Conservation (phyloP, 1,139 yeast species). For the Kurtzmaniella natalensis region DNA sequence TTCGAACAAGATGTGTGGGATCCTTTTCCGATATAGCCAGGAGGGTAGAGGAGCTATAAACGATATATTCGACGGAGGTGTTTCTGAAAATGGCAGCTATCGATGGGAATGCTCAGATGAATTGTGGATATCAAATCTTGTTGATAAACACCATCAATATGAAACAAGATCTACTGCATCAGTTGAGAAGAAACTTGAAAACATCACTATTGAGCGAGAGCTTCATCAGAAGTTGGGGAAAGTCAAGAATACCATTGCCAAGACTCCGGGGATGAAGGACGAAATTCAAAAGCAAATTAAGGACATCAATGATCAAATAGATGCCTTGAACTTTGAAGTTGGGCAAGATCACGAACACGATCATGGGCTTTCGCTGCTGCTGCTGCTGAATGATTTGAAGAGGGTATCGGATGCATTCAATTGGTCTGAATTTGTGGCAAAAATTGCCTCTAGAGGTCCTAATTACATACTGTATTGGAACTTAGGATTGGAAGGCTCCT, state of each 20-base stretch:
- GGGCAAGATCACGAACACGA: constrained; percentile 2
- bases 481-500: constrained; percentile 12
- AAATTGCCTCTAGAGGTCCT: constrained; percentile 53
- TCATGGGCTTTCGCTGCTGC: constrained; percentile 5
- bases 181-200: constrained; percentile 24
- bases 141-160: constrained; percentile 13
- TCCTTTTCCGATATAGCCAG: constrained; percentile 8
- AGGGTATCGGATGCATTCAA: constrained; percentile 1
- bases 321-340: constrained; percentile 3
- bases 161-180: constrained; percentile 14
- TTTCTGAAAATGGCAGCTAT: not conserved
- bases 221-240: constrained; percentile 19
- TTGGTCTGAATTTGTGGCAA: constrained; percentile 33
- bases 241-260: constrained; percentile 28
- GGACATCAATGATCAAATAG: constrained; percentile 9
- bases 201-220: constrained; percentile 20
- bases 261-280: constrained; percentile 9
- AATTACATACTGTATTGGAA: constrained; percentile 28
- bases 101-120: constrained; percentile 21
- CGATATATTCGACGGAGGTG: not conserved
- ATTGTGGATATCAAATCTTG: constrained; percentile 11
- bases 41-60: not conserved
- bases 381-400: too few relatives aligned
- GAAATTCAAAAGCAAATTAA: constrained; percentile 14
- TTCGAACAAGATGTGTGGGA: constrained; percentile 18